phyloP scores from a whole-genome alignment of 495 filamentous ascomycete genomes.

The Penicillium nucicola region DNA sequence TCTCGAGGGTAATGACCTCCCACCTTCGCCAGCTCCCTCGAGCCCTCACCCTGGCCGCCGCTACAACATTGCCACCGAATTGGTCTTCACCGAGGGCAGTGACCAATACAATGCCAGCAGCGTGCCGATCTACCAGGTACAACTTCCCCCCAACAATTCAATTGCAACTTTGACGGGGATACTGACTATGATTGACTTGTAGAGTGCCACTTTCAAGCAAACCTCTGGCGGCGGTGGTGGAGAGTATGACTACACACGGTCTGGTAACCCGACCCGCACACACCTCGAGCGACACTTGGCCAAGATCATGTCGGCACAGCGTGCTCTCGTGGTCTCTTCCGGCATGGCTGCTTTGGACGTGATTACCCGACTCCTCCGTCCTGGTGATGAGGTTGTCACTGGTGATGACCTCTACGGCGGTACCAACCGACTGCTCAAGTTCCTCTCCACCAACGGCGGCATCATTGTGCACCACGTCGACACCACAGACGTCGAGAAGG shows the following conservation, averaged over 20 bases:
- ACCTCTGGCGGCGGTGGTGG: conserved; percentile 68
- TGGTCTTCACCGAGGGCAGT: conserved; percentile 91
- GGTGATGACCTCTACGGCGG: conserved; percentile 97
- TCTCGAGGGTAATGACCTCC: conserved; percentile 84
- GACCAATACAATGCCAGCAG: conserved; percentile 96
- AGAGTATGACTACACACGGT: conserved; percentile 98
- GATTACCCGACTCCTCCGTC: conserved; percentile 87
- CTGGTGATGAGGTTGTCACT: conserved; percentile 94
- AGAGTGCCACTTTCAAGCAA: conserved; percentile 98
- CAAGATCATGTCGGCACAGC: conserved; percentile 95
- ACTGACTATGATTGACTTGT: conserved; percentile 10
- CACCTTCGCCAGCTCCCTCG: conserved; percentile 91
- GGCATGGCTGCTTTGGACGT: conserved; percentile 98
- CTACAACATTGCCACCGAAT: conserved; percentile 91
- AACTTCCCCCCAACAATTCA: not conserved
- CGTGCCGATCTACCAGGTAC: conserved; percentile 89
- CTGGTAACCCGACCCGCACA: conserved; percentile 92
- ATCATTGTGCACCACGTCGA: conserved; percentile 96
- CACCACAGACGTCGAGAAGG: conserved; percentile 70
- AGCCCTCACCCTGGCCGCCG: conserved; percentile 78
- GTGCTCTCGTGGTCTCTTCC: conserved; percentile 87
- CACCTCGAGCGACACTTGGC: conserved; percentile 95
- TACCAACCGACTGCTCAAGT: conserved; percentile 90
- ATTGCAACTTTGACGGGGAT: not conserved
- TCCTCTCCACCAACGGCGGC: conserved; percentile 77